Evolutionary conservation across 306 rosid species (phyloP).

Genomic region (Lagenaria siceraria): DNA sequence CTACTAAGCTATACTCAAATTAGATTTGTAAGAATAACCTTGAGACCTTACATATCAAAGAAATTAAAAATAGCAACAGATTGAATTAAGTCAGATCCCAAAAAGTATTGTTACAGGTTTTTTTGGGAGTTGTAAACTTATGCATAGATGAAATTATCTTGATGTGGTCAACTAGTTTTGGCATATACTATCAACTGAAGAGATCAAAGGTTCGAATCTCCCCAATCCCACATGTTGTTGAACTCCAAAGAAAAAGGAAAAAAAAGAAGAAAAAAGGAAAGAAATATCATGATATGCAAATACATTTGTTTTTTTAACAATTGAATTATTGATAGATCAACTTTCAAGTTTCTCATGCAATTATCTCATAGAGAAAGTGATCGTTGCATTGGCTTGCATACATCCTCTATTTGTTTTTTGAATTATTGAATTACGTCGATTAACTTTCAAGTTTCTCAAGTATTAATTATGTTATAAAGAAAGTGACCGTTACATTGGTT

Average conservation of each 20-base stretch:
- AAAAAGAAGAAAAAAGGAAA: too few relatives aligned
- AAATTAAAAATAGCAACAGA: neutral
- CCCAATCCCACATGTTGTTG: too few relatives aligned
- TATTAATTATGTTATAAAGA: neutral
- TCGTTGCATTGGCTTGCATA: neutral
- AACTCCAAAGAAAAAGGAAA: neutral
- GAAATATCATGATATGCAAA: neutral
- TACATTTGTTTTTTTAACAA: neutral
- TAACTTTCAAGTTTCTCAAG: neutral
- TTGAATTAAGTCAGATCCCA: neutral
- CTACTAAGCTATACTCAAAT: neutral
- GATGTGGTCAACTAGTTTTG: neutral
- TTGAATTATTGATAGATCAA: neutral
- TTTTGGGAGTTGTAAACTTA: neutral
- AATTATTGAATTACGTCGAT: neutral
- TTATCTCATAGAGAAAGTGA: neutral
- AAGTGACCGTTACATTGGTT: neutral
- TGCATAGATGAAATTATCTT: neutral
- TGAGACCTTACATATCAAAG: neutral
- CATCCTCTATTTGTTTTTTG: neutral
- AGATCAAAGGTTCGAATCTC: too few relatives aligned
- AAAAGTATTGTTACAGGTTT: neutral
- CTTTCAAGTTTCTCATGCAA: constrained; percentile 1
- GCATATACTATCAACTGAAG: neutral
- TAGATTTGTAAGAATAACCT: neutral